phyloP scores from a whole-genome alignment of 345 rosid genomes.

The Cardamine occulta region DNA sequence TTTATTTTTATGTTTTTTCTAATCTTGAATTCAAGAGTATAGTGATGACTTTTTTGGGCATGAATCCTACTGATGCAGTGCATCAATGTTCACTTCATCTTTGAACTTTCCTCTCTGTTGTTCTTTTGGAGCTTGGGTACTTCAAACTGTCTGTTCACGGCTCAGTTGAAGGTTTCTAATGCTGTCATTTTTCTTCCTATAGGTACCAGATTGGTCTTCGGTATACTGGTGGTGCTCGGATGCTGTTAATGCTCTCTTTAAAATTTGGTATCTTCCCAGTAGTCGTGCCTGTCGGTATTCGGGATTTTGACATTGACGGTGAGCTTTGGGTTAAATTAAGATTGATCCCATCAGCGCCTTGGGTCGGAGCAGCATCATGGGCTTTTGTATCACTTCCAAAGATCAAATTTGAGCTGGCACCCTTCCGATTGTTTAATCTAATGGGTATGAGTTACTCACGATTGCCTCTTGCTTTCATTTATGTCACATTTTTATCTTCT shows the following conservation, averaged over 20 bases:
- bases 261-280: constrained; percentile 88
- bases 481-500: constrained; percentile 4
- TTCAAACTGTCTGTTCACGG: constrained; percentile 3
- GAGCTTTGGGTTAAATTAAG: constrained; percentile 99
- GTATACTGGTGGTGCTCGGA: constrained; percentile 96
- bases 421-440: constrained; percentile 88
- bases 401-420: constrained; percentile 92
- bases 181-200: constrained; percentile 35
- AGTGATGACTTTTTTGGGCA: neutral
- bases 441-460: constrained; percentile 68
- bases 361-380: constrained; percentile 96
- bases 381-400: constrained; percentile 97
- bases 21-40: neutral
- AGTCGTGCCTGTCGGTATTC: constrained; percentile 85
- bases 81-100: neutral
- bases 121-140: constrained; percentile 10
- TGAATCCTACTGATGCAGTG: neutral
- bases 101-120: constrained; percentile 14
- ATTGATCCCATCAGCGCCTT: constrained; percentile 86
- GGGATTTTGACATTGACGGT: constrained; percentile 96
- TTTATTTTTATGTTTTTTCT: neutral
- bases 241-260: constrained; percentile 83
- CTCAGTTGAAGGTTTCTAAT: constrained; percentile 28
- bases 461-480: constrained; percentile 22
- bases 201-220: constrained; percentile 98